Evolutionary conservation across 805 yeast species (phyloP).

Genomic region (Schizosaccharomyces lindneri): DNA sequence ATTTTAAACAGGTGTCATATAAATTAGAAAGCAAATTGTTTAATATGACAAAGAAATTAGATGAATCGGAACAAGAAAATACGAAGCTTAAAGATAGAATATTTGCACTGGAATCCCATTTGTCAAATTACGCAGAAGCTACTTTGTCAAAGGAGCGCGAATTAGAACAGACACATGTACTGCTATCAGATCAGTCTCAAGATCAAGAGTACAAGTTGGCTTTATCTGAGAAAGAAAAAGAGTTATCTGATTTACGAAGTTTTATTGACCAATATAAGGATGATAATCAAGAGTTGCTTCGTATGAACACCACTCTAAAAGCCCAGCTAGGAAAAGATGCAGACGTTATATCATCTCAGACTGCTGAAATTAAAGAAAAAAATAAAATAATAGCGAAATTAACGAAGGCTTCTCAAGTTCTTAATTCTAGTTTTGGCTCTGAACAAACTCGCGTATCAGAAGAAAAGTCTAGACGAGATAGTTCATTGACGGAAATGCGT

Average conservation of each 20-base stretch:
- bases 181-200: background rate
- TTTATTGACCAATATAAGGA: background rate
- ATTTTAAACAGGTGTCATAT: constrained; percentile 74
- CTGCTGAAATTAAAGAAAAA: background rate
- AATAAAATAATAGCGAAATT: background rate
- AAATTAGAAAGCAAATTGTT: constrained; percentile 92
- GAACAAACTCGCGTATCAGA: background rate
- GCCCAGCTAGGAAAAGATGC: background rate
- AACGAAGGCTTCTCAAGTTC: background rate
- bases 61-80: constrained; percentile 61
- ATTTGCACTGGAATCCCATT: background rate
- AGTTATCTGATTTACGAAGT: background rate
- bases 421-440: background rate
- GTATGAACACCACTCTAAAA: background rate
- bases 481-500: background rate
- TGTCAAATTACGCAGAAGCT: background rate
- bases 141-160: background rate
- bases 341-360: background rate
- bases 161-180: background rate
- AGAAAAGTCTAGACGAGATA: background rate
- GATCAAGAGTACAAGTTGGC: background rate
- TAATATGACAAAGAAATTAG: constrained; percentile 65
- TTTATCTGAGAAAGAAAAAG: background rate
- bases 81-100: constrained; percentile 27
- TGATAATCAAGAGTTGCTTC: background rate